phyloP scores from a whole-genome alignment of 228 moss, liverwort and hornwort genomes.

The Sphagnum fallax region DNA sequence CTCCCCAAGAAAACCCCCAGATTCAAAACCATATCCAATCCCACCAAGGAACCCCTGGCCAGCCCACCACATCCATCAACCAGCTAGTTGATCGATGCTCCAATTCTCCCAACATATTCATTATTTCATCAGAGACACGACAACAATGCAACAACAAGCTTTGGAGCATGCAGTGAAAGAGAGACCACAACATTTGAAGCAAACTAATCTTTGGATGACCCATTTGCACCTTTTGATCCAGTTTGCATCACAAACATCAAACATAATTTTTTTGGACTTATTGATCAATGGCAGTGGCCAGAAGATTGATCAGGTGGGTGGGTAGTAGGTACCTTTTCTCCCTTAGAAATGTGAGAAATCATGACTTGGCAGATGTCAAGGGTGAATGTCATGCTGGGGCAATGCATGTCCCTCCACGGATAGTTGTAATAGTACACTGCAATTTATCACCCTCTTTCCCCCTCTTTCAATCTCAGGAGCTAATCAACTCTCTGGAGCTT shows the following conservation, averaged over 20 bases:
- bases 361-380: constrained; percentile 55
- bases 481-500: neutral
- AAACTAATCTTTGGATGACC: too few relatives aligned
- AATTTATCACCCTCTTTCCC: constrained; percentile 2
- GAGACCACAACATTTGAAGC: too few relatives aligned
- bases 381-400: constrained; percentile 29
- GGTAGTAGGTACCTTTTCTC: constrained; percentile 32
- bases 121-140: neutral
- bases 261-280: too few relatives aligned
- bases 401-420: constrained; percentile 38
- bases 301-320: too few relatives aligned
- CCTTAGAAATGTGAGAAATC: constrained; percentile 27
- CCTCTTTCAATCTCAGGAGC: neutral
- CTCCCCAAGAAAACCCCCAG: neutral
- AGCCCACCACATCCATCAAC: constrained; percentile 13
- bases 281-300: too few relatives aligned
- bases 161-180: neutral
- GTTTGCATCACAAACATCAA: too few relatives aligned
- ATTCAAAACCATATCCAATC: neutral
- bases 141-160: neutral
- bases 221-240: too few relatives aligned
- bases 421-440: constrained; percentile 58
- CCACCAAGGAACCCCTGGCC: too few relatives aligned
- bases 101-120: constrained; percentile 17
- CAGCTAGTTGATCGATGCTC: constrained; percentile 32